Conservation (phyloP, 768 basidiomycete species). For the Suillus weaverae region DNA sequence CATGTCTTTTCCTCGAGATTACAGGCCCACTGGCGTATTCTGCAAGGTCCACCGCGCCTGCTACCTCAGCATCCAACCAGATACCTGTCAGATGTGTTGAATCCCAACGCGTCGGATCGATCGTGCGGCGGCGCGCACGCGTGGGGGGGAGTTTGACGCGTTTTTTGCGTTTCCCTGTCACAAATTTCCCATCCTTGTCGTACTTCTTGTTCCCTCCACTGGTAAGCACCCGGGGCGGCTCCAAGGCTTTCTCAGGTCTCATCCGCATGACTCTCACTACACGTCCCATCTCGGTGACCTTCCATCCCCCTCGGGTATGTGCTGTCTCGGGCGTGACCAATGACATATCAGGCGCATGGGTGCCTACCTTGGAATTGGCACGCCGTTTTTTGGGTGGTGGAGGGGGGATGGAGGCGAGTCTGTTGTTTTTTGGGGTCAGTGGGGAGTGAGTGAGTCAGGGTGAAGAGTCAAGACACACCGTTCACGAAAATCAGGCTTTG, state of each 20-base stretch:
- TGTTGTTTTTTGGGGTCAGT: background rate
- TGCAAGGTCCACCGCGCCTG: background rate
- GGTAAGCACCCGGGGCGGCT: constrained; percentile 16
- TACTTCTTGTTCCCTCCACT: constrained; percentile 12
- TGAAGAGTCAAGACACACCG: constrained; percentile 38
- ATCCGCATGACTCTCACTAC: constrained; percentile 67
- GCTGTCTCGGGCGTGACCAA: constrained; percentile 61
- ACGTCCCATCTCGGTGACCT: constrained; percentile 63
- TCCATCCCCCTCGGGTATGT: constrained; percentile 59
- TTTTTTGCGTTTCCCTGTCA: constrained; percentile 42
- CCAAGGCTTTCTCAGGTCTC: constrained; percentile 65
- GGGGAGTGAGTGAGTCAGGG: background rate
- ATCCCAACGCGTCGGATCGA: constrained; percentile 74
- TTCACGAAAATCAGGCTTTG: constrained; percentile 71
- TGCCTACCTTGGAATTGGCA: constrained; percentile 36
- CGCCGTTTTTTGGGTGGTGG: constrained; percentile 44
- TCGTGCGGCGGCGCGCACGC: constrained; percentile 61
- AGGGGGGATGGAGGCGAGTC: constrained; percentile 16
- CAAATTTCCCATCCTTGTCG: constrained; percentile 20
- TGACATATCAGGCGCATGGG: constrained; percentile 62
- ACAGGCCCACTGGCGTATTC: background rate
- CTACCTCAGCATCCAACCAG: constrained; percentile 50
- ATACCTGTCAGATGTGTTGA: constrained; percentile 69
- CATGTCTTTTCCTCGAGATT: background rate
- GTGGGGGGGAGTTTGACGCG: constrained; percentile 49